Base-by-base conservation (phyloP, 192 early-diverging fungal genomes). In the Coemansia sp. region DNA sequence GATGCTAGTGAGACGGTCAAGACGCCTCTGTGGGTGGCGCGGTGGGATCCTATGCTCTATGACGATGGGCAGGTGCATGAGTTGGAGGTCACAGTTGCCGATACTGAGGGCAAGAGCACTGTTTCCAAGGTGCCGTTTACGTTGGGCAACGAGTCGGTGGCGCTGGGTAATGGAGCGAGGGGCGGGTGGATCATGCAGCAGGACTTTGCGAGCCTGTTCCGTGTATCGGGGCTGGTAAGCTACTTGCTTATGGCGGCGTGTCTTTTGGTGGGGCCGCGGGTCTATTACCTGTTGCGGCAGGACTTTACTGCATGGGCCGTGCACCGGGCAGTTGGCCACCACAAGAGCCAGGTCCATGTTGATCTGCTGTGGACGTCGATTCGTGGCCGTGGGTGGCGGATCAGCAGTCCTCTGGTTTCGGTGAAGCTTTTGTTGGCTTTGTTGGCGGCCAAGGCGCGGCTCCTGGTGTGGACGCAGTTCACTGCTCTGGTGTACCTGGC, bases 161-260 rank as follows among this genome's bases (percentile, higher is more conserved):
- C 80, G 9, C 77, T 83, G 42, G 19, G 64, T 21, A 77, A 83
- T 30, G 85, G 79, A 23, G 77, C 82, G n/a, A 58, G 77, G 16
- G 86, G 85, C 29, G 79, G 84, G 44, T 88, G 79, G 78, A 76
- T 88, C 29, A 88, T 88, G 64, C 69, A 66, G 39, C 71, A 77
- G 34, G 57, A 80, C 41, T 77, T 83, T 52, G 56, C 82, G 1
- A 35, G 52, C 9, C 55, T 81, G 16, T 79, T 87, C 73, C 69
- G 75, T n/a, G 28, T 21, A 3, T 47, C 41, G 4, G 38, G 42
- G 31, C 33, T 41, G 16, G 13, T 38, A 46, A 75, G 33, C 59
- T 73, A 63, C 61, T 29, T 72, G 42, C 74, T 70, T 30, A 47
- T 77, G 62, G 8, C 52, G 39, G 34, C 67, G 22, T 36, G 69